These are phyloP conservation scores for Penicillium expansum DNA, from an alignment of 2,329 filamentous ascomycete genomes.

Conservation along the genomic window DNA sequence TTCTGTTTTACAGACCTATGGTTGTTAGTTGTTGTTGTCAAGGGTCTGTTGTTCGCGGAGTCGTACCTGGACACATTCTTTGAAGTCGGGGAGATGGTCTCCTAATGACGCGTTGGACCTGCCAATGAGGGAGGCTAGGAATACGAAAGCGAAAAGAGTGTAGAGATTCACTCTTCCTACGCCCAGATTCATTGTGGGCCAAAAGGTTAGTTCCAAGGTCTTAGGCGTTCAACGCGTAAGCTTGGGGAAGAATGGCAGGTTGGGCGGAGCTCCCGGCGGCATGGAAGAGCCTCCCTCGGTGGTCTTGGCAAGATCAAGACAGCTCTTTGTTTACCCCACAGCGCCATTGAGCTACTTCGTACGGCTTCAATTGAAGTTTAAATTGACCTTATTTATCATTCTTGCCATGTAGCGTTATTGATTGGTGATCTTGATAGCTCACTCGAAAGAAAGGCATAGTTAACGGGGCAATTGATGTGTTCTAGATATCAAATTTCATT, in stretches of 20 bases:
- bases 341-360: not conserved
- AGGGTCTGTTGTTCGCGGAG: not conserved
- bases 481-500: not conserved
- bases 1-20: constrained; percentile 72
- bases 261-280: constrained; percentile 19
- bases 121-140: constrained; percentile 35
- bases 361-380: not conserved
- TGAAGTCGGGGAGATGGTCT: constrained; percentile 83
- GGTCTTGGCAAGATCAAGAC: constrained; percentile 21
- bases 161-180: constrained; percentile 17
- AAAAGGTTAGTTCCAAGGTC: constrained; percentile 3
- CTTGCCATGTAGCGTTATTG: not conserved
- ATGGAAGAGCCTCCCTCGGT: constrained; percentile 12
- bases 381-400: not conserved
- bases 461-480: not conserved
- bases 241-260: constrained; percentile 13
- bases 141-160: constrained; percentile 31
- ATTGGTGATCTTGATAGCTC: not conserved
- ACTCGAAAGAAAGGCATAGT: not conserved
- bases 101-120: constrained; percentile 68
- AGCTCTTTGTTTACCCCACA: constrained; percentile 7
- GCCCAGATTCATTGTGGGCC: constrained; percentile 30
- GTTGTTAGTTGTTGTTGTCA: constrained; percentile 19
- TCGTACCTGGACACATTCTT: constrained; percentile 75
- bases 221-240: constrained; percentile 19